These are phyloP conservation scores for Sclerotinia spermophila DNA, from an alignment of 2,329 filamentous ascomycete species.

Conservation along the genomic window DNA sequence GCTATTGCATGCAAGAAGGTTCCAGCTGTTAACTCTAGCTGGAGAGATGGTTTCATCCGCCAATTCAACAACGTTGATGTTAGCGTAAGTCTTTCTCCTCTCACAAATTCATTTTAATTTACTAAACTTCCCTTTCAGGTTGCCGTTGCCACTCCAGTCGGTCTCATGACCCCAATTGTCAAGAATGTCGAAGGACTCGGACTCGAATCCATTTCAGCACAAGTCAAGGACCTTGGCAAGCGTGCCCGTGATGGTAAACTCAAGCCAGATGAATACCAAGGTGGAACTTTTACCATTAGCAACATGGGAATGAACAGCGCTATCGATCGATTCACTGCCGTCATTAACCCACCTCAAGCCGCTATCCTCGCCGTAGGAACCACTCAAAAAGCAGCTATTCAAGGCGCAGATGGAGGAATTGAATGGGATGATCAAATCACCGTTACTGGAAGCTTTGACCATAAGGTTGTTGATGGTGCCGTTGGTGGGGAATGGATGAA, in stretches of 20 bases:
- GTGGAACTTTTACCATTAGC: conserved; percentile 97
- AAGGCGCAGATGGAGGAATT: conserved; percentile 78
- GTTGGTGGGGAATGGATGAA: conserved; percentile 95
- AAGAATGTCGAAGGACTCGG: conserved; percentile 83
- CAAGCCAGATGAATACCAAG: conserved; percentile 99
- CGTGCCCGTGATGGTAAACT: conserved; percentile 95
- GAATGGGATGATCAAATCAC: conserved; percentile 98
- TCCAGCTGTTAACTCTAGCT: conserved; percentile 91
- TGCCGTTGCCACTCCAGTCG: conserved; percentile 69
- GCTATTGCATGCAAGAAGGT: conserved; percentile 88
- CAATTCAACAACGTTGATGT: conserved; percentile 93
- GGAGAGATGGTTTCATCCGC: conserved; percentile 86
- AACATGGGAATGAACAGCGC: conserved; percentile 99
- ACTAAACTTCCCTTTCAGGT: conserved; percentile 28
- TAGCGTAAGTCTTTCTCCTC: conserved; percentile 65
- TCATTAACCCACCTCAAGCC: conserved; percentile 98
- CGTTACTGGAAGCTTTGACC: conserved; percentile 94
- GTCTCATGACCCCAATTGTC: conserved; percentile 97
- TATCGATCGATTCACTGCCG: conserved; percentile 93
- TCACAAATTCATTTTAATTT: background rate
- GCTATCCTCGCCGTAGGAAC: conserved; percentile 93
- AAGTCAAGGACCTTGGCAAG: conserved; percentile 96
- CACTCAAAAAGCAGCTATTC: conserved; percentile 90
- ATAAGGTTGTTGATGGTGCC: conserved; percentile 96
- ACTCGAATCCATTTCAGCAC: conserved; percentile 79